Base-by-base conservation (phyloP, 2,329 filamentous ascomycete genomes). In the Fusarium paranaense region DNA sequence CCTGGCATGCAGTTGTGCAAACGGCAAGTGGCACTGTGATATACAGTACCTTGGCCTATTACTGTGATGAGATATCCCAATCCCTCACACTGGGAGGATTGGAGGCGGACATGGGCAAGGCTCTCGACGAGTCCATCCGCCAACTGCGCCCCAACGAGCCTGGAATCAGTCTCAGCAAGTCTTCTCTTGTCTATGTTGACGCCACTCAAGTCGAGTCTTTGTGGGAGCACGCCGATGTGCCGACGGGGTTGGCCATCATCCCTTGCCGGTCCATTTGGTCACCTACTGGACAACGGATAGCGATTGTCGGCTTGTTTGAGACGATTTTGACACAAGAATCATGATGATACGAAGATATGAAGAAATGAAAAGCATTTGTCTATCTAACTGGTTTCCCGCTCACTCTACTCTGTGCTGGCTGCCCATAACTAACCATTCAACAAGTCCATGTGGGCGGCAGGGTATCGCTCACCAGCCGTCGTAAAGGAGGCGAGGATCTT, bases 391-490 rank as follows among this genome's bases (percentile, higher is more conserved):
- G 45, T 27, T 32, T 27, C 18, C 32, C 18, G 20, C 14, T 27
- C 18, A 27, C n/a, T 27, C 9, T 32, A 5, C 22, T 22, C 20
- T 38, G 10, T 40, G 4, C 25, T 25, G 25, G 5, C 25, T 32
- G 8, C 6, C 6, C 38, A 42, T 66, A 74, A 32, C 69, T 68
- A 78, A 37, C 69, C 73, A 20, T 77, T 42, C 35, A 76, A 56
- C 18, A 75, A 69, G 54, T 62, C 54, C 72, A 76, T 76, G 11
- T 62, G 58, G 11, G 57, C 66, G 27, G 79, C 80, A 10, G 84
- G 83, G 75, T 91, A 91, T 37, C 90, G 83, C 1, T 71, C 80
- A 3, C 90, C 90, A 2, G 81, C 80, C 9, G 86, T 77, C 54
- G 85, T 83, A 73, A 90, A 88, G 64, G 83, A 84, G 11, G 80